Evolutionary conservation across 805 yeast genomes (phyloP).

Genomic region (Hemisphaericaspora nanyangensis): DNA sequence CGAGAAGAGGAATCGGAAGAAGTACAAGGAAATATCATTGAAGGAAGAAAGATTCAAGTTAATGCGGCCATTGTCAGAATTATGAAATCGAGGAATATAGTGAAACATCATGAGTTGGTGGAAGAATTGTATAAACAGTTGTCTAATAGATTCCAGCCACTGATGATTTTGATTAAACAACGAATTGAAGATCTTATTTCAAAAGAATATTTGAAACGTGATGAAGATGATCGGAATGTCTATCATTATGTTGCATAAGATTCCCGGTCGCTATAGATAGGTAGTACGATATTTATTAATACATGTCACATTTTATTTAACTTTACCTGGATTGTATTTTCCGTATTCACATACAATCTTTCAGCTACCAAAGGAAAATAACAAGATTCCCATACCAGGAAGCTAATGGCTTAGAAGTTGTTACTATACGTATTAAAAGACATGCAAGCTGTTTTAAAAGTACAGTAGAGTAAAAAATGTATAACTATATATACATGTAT

Average conservation of each 20-base stretch:
- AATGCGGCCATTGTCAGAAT: constrained; percentile 86
- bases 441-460: no score
- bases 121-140: constrained; percentile 61
- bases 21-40: constrained; percentile 55
- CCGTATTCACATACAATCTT: no score
- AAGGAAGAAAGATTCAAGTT: constrained; percentile 61
- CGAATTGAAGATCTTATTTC: constrained; percentile 74
- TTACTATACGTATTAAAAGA: no score
- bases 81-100: constrained; percentile 70
- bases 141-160: constrained; percentile 62
- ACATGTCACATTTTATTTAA: no score
- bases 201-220: constrained; percentile 76
- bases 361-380: no score
- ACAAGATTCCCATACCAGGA: no score
- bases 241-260: constrained; percentile 68
- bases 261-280: no score
- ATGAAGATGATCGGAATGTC: constrained; percentile 51
- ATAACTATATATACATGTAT: no score
- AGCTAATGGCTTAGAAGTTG: no score
- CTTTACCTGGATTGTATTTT: no score
- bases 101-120: constrained; percentile 64
- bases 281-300: no score
- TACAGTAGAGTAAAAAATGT: no score
- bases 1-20: constrained; percentile 50
- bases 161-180: constrained; percentile 61